Evolutionary conservation across 306 rosid species (phyloP).

Genomic region (Cucumis hystrix): DNA sequence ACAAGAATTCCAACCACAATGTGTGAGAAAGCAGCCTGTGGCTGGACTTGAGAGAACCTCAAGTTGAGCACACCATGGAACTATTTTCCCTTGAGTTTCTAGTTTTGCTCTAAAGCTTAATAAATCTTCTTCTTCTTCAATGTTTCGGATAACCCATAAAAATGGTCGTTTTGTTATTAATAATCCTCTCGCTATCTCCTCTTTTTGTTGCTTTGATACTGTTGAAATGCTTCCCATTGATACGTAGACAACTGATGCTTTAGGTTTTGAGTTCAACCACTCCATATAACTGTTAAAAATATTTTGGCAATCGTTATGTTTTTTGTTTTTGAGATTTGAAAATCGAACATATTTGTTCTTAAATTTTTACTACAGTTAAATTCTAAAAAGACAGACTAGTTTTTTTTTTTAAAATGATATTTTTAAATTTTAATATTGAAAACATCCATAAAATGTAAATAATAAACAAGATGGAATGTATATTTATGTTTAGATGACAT

Average conservation of each 20-base stretch:
- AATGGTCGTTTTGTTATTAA: constrained; percentile 22
- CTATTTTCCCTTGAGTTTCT: constrained; percentile 28
- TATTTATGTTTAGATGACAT: no score
- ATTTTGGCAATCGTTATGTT: no score
- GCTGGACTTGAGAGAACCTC: constrained; percentile 37
- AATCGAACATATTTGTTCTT: no score
- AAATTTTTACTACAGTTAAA: no score
- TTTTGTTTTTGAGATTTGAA: no score
- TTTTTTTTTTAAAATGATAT: no score
- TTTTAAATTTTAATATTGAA: no score
- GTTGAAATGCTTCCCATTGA: constrained; percentile 43
- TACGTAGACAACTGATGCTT: constrained; percentile 33
- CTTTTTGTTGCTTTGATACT: constrained; percentile 28
- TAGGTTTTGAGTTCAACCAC: constrained; percentile 41
- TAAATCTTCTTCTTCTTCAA: neutral
- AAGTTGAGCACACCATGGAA: constrained; percentile 41
- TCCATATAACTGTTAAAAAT: constrained; percentile 6
- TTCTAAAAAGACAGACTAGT: no score
- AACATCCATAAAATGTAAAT: no score
- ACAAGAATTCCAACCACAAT: constrained; percentile 52
- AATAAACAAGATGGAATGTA: no score
- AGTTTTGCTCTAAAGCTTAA: constrained; percentile 17
- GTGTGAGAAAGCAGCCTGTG: constrained; percentile 36
- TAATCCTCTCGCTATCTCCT: constrained; percentile 44
- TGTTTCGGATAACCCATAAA: constrained; percentile 40